These are phyloP conservation scores for Myxozyma sirexii DNA, from an alignment of 805 yeast species.

Conservation along the genomic window DNA sequence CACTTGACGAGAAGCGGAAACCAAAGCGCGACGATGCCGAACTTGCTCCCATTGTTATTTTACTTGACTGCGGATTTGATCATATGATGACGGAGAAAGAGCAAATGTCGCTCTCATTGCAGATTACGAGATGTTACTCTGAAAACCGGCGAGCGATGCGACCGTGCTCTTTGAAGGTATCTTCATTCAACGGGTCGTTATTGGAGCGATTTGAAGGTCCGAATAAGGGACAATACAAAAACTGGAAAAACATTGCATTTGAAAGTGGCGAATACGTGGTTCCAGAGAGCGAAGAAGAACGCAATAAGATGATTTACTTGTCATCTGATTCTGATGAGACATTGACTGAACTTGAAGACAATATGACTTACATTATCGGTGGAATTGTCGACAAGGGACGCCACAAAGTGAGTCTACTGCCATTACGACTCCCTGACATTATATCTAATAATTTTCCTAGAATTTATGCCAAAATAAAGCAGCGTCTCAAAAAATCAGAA, in stretches of 20 bases:
- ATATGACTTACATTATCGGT: conserved; percentile 82
- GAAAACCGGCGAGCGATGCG: conserved; percentile 65
- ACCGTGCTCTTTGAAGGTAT: conserved; percentile 60
- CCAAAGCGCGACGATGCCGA: conserved; percentile 8
- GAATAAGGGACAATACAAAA: conserved; percentile 56
- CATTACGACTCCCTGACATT: not conserved
- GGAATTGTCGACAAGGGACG: conserved; percentile 97
- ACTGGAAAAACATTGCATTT: conserved; percentile 71
- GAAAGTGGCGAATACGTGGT: conserved; percentile 46
- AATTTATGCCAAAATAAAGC: conserved; percentile 82
- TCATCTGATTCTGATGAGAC: conserved; percentile 85
- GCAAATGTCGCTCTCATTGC: conserved; percentile 69
- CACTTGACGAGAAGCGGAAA: conserved; percentile 8
- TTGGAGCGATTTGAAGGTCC: conserved; percentile 68
- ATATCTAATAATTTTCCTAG: conserved; percentile 51
- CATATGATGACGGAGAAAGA: conserved; percentile 78
- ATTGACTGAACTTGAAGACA: conserved; percentile 63
- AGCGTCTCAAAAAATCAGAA: conserved; percentile 63
- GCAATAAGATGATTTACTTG: conserved; percentile 55
- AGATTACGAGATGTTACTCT: conserved; percentile 79
- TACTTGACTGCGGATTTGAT: conserved; percentile 91
- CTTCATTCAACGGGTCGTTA: conserved; percentile 68
- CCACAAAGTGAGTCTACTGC: conserved; percentile 29
- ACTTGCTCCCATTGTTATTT: conserved; percentile 42
- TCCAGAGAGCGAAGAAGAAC: conserved; percentile 35